Conservation (phyloP, 1,139 yeast genomes). For the Pichia cactophila region DNA sequence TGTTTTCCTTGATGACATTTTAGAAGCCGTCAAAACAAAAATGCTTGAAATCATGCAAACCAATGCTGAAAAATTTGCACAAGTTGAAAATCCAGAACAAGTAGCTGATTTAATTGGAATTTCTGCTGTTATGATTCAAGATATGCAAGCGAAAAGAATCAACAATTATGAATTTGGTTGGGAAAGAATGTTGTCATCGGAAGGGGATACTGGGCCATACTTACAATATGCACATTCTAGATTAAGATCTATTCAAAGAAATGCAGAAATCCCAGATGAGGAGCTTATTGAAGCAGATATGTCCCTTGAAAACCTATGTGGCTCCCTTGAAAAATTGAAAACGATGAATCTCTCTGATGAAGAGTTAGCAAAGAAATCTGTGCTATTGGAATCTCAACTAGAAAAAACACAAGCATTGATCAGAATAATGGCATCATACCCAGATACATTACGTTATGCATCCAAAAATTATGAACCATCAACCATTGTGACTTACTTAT, state of each 20-base stretch:
- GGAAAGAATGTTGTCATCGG: constrained; percentile 97
- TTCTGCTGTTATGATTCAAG: constrained; percentile 98
- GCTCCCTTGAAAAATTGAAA: constrained; percentile 48
- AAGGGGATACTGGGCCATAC: constrained; percentile 99
- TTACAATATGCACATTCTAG: constrained; percentile 98
- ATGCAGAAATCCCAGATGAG: constrained; percentile 41
- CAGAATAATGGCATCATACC: constrained; percentile 82
- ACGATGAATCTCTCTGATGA: constrained; percentile 34
- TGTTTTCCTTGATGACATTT: constrained; percentile 87
- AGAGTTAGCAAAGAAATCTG: constrained; percentile 23
- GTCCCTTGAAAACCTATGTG: constrained; percentile 45
- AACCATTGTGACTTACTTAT: constrained; percentile 87
- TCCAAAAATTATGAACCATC: constrained; percentile 86
- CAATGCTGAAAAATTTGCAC: constrained; percentile 86
- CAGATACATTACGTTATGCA: constrained; percentile 83
- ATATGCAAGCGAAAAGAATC: constrained; percentile 95
- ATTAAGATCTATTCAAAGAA: constrained; percentile 90
- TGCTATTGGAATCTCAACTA: constrained; percentile 21
- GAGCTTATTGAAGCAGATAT: constrained; percentile 57
- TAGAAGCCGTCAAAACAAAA: constrained; percentile 88
- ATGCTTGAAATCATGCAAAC: constrained; percentile 98
- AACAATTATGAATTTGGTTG: constrained; percentile 95
- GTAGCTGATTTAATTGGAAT: constrained; percentile 95
- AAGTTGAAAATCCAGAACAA: constrained; percentile 89
- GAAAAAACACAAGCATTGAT: constrained; percentile 45